Conservation (phyloP, 441 rosid genomes). For the Cnidoscolus chayamansa region DNA sequence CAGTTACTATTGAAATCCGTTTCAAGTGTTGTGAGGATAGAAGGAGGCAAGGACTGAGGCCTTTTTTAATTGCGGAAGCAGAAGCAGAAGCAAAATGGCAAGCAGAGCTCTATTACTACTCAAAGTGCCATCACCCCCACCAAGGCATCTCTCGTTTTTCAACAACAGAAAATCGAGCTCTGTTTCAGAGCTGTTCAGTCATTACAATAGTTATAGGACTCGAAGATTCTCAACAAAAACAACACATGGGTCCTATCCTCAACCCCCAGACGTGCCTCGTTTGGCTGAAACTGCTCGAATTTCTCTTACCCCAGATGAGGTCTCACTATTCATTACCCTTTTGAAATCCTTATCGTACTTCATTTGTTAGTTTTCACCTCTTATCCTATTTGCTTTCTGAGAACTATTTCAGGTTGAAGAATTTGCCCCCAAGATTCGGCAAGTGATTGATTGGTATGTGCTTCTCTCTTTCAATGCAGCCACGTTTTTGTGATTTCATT, state of each 20-base stretch:
- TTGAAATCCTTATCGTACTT: too few relatives aligned
- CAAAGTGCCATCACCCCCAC: conserved; percentile 14
- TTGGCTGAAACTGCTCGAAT: conserved; percentile 81
- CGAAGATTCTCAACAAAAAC: conserved; percentile 12
- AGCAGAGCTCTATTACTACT: conserved; percentile 36
- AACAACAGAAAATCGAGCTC: background rate
- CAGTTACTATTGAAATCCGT: background rate
- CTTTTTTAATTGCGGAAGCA: background rate
- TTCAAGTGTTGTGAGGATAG: background rate
- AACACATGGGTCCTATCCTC: conserved; percentile 37
- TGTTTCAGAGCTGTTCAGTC: conserved; percentile 6
- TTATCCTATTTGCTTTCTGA: background rate
- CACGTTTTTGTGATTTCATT: background rate
- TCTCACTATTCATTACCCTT: conserved; percentile 2
- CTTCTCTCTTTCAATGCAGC: background rate
- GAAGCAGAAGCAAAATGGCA: conserved; percentile 24
- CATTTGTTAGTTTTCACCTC: background rate
- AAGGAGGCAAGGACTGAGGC: background rate
- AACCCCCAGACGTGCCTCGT: conserved; percentile 56
- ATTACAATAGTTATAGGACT: background rate
- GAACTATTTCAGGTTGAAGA: conserved; percentile 46
- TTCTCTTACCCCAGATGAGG: conserved; percentile 63
- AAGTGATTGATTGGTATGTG: conserved; percentile 70
- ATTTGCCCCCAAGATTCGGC: conserved; percentile 62
- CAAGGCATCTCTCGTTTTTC: conserved; percentile 14